These are phyloP conservation scores for Russula sp. DNA, from an alignment of 768 basidiomycete species.

Conservation along the genomic window DNA sequence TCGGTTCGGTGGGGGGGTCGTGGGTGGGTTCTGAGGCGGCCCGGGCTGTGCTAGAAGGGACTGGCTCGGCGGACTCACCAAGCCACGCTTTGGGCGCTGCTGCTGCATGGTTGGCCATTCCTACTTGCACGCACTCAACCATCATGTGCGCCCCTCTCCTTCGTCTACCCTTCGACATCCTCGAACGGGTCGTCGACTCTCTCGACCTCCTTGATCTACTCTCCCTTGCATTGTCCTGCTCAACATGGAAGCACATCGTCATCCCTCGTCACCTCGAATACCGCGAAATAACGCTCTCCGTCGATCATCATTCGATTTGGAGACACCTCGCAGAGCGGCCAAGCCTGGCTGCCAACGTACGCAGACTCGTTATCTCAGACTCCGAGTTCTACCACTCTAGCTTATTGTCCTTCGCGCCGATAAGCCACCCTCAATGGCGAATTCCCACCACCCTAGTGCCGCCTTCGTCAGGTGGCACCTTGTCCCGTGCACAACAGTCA, in stretches of 20 bases:
- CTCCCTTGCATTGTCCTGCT: slow-evolving; percentile 12
- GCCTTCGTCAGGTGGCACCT: not conserved
- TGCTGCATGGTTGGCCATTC: not conserved
- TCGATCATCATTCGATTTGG: slow-evolving; percentile 11
- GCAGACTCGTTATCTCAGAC: slow-evolving; percentile 11
- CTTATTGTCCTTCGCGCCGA: not conserved
- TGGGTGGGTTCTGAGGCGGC: too few relatives aligned
- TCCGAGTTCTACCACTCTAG: not conserved
- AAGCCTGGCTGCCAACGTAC: slow-evolving; percentile 15
- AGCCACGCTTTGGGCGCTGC: not conserved
- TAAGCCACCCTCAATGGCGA: slow-evolving; percentile 1
- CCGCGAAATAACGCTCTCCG: slow-evolving; percentile 11
- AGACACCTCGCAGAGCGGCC: slow-evolving; percentile 17
- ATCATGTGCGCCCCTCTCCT: slow-evolving; percentile 1
- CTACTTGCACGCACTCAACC: not conserved
- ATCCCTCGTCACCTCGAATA: slow-evolving; percentile 19
- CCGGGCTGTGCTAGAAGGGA: not conserved
- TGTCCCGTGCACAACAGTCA: not conserved
- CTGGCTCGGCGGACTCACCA: not conserved
- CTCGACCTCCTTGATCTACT: slow-evolving; percentile 12
- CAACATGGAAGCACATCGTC: slow-evolving; percentile 14
- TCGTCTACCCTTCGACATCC: slow-evolving; percentile 10
- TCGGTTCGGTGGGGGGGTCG: too few relatives aligned
- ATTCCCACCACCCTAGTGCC: slow-evolving; percentile 4
- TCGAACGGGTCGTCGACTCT: slow-evolving; percentile 6